These are phyloP conservation scores for Botrytis deweyae DNA, from an alignment of 2,329 filamentous ascomycete species.

Conservation along the genomic window DNA sequence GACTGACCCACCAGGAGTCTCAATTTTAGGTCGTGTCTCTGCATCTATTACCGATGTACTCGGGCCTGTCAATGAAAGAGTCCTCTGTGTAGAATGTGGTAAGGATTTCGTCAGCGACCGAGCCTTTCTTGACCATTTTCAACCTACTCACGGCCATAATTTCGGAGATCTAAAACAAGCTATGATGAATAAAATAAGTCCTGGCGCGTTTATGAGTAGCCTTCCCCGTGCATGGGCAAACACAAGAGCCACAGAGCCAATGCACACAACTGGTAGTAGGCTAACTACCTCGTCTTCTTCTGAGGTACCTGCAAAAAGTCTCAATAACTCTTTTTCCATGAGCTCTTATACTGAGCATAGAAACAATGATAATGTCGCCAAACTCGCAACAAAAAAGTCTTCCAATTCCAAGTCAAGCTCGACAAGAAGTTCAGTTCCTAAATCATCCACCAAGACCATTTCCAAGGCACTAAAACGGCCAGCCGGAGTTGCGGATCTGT, in stretches of 20 bases:
- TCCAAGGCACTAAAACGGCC: background rate
- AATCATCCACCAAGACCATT: background rate
- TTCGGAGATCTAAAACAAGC: background rate
- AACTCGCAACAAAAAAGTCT: background rate
- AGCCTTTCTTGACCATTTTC: background rate
- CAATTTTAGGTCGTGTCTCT: background rate
- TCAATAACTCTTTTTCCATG: background rate
- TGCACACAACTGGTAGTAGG: background rate
- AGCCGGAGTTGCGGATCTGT: background rate
- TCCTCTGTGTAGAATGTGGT: background rate
- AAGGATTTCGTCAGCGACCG: background rate
- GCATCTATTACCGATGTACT: background rate
- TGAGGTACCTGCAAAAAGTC: background rate
- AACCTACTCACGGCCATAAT: background rate
- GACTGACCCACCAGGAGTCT: background rate
- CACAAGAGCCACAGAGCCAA: too few species aligned
- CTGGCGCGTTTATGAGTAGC: background rate
- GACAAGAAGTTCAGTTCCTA: too few species aligned
- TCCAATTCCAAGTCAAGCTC: too few species aligned
- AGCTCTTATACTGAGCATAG: fast-evolving
- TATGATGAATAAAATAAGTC: background rate
- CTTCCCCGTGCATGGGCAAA: background rate
- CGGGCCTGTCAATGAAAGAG: background rate
- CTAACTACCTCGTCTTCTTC: too few species aligned
- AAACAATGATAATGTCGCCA: too few species aligned